phyloP scores from a whole-genome alignment of 108 stramenopile species.

The Licmophora abbreviata region DNA sequence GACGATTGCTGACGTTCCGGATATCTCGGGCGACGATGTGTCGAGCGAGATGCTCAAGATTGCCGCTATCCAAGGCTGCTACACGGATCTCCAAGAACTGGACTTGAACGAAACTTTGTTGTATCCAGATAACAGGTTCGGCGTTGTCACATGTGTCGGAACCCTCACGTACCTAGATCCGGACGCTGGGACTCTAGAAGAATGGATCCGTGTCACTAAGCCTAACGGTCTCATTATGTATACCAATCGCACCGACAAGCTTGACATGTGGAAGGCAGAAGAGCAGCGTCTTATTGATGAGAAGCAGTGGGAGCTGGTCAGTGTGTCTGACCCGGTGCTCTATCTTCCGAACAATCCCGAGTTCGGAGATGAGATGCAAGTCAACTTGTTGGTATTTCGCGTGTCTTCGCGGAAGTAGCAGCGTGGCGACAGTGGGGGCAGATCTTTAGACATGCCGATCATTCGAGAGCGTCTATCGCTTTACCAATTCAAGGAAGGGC shows the following conservation, averaged over 20 bases:
- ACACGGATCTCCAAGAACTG: conserved; percentile 1
- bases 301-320: not conserved
- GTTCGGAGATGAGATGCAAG: not conserved
- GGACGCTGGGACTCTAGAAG: not conserved
- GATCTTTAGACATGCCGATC: no score
- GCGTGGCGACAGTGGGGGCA: no score
- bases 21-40: conserved; percentile 1
- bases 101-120: conserved; percentile 4
- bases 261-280: not conserved
- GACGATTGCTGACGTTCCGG: not conserved
- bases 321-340: not conserved
- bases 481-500: no score
- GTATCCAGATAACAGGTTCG: conserved; percentile 3
- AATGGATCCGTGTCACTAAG: conserved; percentile 5
- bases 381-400: not conserved
- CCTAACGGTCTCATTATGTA: conserved; percentile 9
- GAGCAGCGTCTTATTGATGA: not conserved
- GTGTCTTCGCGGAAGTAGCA: no score
- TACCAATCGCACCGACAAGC: conserved; percentile 12
- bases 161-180: conserved; percentile 11
- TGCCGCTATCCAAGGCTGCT: conserved; percentile 4
- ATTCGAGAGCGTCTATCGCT: no score
- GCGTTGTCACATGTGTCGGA: conserved; percentile 8
- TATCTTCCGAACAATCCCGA: conserved; percentile 2
- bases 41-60: conserved; percentile 6